Evolutionary conservation across 495 filamentous ascomycete species (phyloP).

Genomic region (Tuber indicum): DNA sequence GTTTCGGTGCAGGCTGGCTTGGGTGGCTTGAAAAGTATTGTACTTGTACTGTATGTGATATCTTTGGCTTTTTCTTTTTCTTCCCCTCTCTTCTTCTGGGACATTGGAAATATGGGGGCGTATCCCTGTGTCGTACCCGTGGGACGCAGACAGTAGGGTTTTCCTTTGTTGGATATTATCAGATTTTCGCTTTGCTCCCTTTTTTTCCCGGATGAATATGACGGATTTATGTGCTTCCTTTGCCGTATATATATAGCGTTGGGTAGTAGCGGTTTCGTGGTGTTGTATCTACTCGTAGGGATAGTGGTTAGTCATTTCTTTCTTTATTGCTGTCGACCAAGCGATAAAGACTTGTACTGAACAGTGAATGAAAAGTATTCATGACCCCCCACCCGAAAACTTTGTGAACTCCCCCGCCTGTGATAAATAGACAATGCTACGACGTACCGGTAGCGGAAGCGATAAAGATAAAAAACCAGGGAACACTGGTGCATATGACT

Average conservation of each 20-base stretch:
- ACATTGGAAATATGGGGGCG: not conserved
- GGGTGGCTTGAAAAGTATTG: not conserved
- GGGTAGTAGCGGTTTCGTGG: not conserved
- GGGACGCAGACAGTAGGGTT: not conserved
- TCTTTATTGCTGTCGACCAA: not conserved
- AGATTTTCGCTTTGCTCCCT: not conserved
- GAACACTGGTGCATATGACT: not conserved
- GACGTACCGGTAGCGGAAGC: not conserved
- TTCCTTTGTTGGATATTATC: not conserved
- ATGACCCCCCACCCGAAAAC: not conserved
- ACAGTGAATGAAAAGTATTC: not conserved
- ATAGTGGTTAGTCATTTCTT: not conserved
- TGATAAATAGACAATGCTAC: no score
- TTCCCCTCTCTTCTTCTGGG: not conserved
- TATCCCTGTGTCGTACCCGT: not conserved
- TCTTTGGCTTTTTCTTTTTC: not conserved
- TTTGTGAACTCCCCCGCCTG: not conserved
- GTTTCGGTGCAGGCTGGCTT: not conserved
- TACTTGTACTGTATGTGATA: not conserved
- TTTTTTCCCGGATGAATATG: not conserved
- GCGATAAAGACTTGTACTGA: not conserved
- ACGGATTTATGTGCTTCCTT: not conserved
- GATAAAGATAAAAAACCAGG: not conserved
- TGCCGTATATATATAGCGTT: not conserved
- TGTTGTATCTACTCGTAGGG: not conserved